phyloP scores from a whole-genome alignment of 2,329 filamentous ascomycete genomes.

The Colletotrichum sp. region DNA sequence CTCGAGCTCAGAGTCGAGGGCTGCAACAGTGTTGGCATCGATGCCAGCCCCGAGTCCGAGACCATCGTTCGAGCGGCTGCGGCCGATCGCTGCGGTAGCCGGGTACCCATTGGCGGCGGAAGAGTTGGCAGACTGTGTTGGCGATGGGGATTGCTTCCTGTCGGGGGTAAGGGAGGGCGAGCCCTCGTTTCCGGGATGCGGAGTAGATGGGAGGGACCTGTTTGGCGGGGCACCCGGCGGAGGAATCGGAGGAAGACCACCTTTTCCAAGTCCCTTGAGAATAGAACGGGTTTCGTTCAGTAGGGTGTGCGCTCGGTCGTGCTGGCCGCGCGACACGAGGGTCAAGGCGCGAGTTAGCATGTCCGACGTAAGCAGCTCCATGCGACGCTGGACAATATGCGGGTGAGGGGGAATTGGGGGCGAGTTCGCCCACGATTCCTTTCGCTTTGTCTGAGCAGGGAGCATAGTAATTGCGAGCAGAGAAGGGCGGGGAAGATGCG shows the following conservation, averaged over 20 bases:
- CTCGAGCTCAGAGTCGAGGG: slow-evolving; percentile 90
- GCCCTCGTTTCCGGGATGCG: slow-evolving; percentile 50
- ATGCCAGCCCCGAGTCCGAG: slow-evolving; percentile 75
- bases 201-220: slow-evolving; percentile 43
- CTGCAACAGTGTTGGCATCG: slow-evolving; percentile 79
- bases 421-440: slow-evolving; percentile 67
- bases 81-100: slow-evolving; percentile 45
- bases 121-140: slow-evolving; percentile 50
- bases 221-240: slow-evolving; percentile 48
- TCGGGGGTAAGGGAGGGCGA: slow-evolving; percentile 45
- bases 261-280: slow-evolving; percentile 93
- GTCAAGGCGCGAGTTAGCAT: slow-evolving; percentile 95
- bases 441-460: slow-evolving; percentile 65
- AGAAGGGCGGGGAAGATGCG: slow-evolving; percentile 87
- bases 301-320: slow-evolving; percentile 91
- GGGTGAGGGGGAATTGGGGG: slow-evolving; percentile 95
- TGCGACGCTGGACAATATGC: slow-evolving; percentile 91
- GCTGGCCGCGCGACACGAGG: slow-evolving; percentile 87
- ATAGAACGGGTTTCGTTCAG: slow-evolving; percentile 94
- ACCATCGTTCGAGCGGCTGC: slow-evolving; percentile 59
- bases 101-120: slow-evolving; percentile 55
- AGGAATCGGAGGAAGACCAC: slow-evolving; percentile 87
- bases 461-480: slow-evolving; percentile 96
- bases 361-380: slow-evolving; percentile 97
- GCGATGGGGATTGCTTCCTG: slow-evolving; percentile 43